phyloP scores from a whole-genome alignment of 192 early-diverging fungal species.

The Backusella circina region DNA sequence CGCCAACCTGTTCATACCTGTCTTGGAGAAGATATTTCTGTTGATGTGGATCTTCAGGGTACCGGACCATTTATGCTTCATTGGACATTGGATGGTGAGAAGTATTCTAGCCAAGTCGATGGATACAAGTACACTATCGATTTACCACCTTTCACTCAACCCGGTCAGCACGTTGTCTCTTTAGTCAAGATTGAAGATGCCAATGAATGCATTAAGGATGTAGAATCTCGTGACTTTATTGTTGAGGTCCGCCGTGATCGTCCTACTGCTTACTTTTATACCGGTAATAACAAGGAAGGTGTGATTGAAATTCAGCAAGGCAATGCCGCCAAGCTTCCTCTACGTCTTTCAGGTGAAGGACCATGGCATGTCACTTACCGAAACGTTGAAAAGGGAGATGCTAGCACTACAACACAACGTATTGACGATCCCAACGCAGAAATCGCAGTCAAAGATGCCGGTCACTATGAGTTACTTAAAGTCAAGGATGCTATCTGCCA shows the following conservation, averaged over 20 bases:
- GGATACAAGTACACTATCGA: slow-evolving; percentile 24
- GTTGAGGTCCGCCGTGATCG: slow-evolving; percentile 42
- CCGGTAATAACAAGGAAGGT: slow-evolving; percentile 5
- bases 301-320: slow-evolving; percentile 32
- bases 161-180: slow-evolving; percentile 37
- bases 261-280: slow-evolving; percentile 39
- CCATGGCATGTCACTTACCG: slow-evolving; percentile 39
- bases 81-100: slow-evolving; percentile 32
- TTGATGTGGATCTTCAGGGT: slow-evolving; percentile 35
- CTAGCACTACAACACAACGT: not conserved
- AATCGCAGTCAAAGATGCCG: slow-evolving; percentile 23
- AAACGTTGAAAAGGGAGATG: slow-evolving; percentile 4
- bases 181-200: slow-evolving; percentile 39
- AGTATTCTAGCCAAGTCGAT: slow-evolving; percentile 21
- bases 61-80: slow-evolving; percentile 33
- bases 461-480: slow-evolving; percentile 35
- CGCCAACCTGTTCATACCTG: slow-evolving; percentile 22
- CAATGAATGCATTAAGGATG: slow-evolving; percentile 36
- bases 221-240: slow-evolving; percentile 34
- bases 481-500: slow-evolving; percentile 40
- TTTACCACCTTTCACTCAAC: slow-evolving; percentile 33
- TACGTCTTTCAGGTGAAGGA: slow-evolving; percentile 41
- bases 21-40: slow-evolving; percentile 31
- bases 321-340: slow-evolving; percentile 28
- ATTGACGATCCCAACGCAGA: slow-evolving; percentile 30